Conservation (phyloP, 1,139 yeast species). For the Pichia sp. region DNA sequence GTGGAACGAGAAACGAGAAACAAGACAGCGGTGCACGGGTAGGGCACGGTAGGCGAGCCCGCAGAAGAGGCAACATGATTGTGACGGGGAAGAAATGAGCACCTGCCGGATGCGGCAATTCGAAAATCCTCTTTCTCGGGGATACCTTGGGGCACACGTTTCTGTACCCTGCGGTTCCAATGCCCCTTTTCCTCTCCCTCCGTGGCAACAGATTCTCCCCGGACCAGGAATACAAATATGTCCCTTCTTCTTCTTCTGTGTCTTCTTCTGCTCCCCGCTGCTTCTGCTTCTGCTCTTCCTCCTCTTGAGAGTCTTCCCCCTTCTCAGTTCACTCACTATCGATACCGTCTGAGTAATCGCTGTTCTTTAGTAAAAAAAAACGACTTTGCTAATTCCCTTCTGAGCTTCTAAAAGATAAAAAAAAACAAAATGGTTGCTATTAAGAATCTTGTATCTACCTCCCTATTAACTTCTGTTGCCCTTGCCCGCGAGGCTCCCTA, state of each 20-base stretch:
- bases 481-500: slow-evolving; percentile 30
- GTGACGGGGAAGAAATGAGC: not conserved
- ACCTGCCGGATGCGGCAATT: not conserved
- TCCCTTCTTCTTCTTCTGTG: not conserved
- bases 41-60: not conserved
- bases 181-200: not conserved
- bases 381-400: slow-evolving; percentile 3
- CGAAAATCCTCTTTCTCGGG: not conserved
- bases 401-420: not conserved
- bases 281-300: not conserved
- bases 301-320: not conserved
- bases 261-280: not conserved
- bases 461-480: slow-evolving; percentile 9
- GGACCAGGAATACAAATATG: not conserved
- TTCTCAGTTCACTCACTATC: not conserved
- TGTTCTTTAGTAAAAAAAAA: not conserved
- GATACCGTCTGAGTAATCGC: not conserved
- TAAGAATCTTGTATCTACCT: slow-evolving; percentile 4
- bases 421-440: slow-evolving; percentile 14
- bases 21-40: not conserved
- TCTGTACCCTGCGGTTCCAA: not conserved
- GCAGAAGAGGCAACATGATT: too few species aligned
- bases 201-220: not conserved
- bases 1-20: not conserved
- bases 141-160: not conserved